These are phyloP conservation scores for Colletotrichum theobromicola DNA, from an alignment of 2,329 filamentous ascomycete species.

Conservation along the genomic window DNA sequence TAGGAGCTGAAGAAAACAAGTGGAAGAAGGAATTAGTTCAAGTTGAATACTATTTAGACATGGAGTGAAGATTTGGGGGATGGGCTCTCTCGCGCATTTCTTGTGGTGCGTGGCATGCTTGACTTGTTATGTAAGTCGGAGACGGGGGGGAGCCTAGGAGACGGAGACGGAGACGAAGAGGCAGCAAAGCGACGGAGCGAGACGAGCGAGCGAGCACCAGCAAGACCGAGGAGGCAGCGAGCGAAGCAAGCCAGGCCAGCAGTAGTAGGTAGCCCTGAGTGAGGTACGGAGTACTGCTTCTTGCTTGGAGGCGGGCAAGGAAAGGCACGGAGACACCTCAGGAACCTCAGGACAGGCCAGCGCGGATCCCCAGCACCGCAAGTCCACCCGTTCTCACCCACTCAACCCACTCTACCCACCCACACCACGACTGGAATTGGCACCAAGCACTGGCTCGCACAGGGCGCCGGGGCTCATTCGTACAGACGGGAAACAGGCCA, in stretches of 20 bases:
- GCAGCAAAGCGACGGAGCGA: background rate
- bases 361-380: slow-evolving; percentile 1
- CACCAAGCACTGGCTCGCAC: background rate
- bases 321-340: too few relatives aligned
- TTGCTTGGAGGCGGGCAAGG: too few relatives aligned
- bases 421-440: background rate
- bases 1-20: slow-evolving; percentile 4
- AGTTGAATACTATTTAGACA: slow-evolving; percentile 1
- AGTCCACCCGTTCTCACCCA: slow-evolving; percentile 14
- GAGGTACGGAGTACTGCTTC: background rate
- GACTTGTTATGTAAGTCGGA: slow-evolving; percentile 23
- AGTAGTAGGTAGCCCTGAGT: background rate
- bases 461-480: background rate
- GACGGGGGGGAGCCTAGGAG: slow-evolving; percentile 17
- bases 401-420: slow-evolving; percentile 9
- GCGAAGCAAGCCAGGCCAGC: background rate
- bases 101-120: slow-evolving; percentile 21
- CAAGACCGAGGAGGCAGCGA: background rate
- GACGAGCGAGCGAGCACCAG: background rate
- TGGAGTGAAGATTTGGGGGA: slow-evolving; percentile 18
- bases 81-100: slow-evolving; percentile 16
- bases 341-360: too few relatives aligned
- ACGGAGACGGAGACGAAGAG: slow-evolving; percentile 17
- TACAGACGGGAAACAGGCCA: background rate
- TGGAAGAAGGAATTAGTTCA: background rate